Evolutionary conservation across 768 basidiomycete genomes (phyloP).

Genomic region (Zangia roseola): DNA sequence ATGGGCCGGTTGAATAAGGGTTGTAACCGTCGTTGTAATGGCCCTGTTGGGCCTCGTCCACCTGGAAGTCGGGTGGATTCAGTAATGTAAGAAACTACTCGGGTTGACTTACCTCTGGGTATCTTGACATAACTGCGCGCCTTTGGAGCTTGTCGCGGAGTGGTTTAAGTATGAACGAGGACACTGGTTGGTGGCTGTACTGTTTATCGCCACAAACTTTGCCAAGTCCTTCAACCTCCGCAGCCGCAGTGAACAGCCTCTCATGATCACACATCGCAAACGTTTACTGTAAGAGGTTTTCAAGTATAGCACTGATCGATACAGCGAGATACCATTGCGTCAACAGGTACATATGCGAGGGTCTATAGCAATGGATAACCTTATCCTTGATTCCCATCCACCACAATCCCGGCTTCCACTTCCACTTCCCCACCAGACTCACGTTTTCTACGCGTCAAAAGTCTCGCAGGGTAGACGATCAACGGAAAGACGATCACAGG

Average conservation of each 20-base stretch:
- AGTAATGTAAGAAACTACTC: background rate
- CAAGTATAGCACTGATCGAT: no score
- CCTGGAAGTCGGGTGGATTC: conserved; percentile 34
- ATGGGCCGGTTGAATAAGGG: conserved; percentile 45
- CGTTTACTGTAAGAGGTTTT: no score
- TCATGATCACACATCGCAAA: background rate
- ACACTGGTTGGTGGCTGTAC: no score
- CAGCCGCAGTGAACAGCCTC: conserved; percentile 10
- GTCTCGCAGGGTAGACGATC: background rate
- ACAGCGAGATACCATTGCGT: no score
- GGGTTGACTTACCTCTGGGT: conserved; percentile 36
- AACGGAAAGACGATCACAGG: conserved; percentile 4
- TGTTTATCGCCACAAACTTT: no score
- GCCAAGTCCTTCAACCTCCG: conserved; percentile 7
- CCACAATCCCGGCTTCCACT: background rate
- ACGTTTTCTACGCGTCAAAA: background rate
- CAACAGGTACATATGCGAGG: no score
- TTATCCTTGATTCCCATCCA: background rate
- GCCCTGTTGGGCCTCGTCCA: conserved; percentile 61
- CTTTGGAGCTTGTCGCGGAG: background rate
- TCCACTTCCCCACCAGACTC: background rate
- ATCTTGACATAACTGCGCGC: conserved; percentile 37
- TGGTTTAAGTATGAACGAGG: conserved; percentile 7
- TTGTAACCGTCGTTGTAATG: conserved; percentile 69
- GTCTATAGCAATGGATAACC: no score